These are phyloP conservation scores for Nannizziopsis arthrosporioides DNA, from an alignment of 2,329 filamentous ascomycete species.

Conservation along the genomic window DNA sequence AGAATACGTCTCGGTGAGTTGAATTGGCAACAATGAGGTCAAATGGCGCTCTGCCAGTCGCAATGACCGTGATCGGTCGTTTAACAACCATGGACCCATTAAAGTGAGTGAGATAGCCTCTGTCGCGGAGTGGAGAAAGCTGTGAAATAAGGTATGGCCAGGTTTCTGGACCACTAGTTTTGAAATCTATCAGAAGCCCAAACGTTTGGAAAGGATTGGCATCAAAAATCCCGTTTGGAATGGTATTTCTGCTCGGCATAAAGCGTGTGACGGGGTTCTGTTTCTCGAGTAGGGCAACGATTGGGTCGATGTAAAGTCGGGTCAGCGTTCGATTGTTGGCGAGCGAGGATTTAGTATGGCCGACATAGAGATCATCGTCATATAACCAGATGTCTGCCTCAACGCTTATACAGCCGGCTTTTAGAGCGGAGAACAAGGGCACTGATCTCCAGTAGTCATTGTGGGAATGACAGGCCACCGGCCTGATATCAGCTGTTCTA, in stretches of 20 bases:
- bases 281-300: constrained; percentile 39
- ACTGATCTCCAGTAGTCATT: constrained; percentile 49
- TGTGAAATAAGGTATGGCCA: constrained; percentile 32
- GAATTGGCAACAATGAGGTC: constrained; percentile 36
- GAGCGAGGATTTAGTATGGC: constrained; percentile 40
- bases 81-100: constrained; percentile 34
- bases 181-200: constrained; percentile 44
- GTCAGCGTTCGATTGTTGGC: constrained; percentile 38
- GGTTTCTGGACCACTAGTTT: constrained; percentile 29
- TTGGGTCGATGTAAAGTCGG: constrained; percentile 43
- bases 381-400: constrained; percentile 49
- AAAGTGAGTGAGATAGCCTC: constrained; percentile 41
- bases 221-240: constrained; percentile 41
- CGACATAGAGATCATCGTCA: constrained; percentile 43
- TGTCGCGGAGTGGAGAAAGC: constrained; percentile 38
- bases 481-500: constrained; percentile 39
- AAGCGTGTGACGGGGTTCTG: constrained; percentile 38
- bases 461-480: constrained; percentile 45
- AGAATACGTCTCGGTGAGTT: constrained; percentile 45
- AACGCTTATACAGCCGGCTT: constrained; percentile 44
- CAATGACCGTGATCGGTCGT: constrained; percentile 43
- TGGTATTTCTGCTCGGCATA: constrained; percentile 20
- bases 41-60: constrained; percentile 43
- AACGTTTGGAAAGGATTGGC: constrained; percentile 39
- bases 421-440: constrained; percentile 45